Conservation (phyloP, 2,329 filamentous ascomycete genomes). For the Ceratocystis alfenasii region DNA sequence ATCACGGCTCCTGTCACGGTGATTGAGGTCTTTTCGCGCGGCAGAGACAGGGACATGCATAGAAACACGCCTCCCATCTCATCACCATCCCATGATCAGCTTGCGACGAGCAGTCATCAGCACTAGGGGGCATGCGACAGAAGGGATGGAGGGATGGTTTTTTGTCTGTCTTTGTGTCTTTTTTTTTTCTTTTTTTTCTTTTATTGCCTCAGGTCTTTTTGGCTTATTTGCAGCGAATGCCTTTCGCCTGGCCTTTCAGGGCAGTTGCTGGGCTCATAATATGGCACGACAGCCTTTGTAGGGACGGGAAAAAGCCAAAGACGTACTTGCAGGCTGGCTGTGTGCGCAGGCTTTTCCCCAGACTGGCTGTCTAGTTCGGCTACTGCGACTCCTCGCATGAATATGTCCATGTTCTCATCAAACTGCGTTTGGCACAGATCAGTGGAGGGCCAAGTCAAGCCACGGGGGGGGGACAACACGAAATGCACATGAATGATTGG, state of each 20-base stretch:
- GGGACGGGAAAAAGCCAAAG: neutral
- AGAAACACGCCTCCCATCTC: neutral
- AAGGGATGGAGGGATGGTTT: no score
- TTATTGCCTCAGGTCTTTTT: no score
- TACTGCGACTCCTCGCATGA: conserved; percentile 9
- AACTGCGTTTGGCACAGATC: neutral
- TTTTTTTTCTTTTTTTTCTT: neutral
- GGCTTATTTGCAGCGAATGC: no score
- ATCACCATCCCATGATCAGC: no score
- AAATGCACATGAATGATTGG: neutral
- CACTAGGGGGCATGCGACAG: no score
- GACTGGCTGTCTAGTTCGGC: neutral
- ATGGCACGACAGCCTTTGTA: neutral
- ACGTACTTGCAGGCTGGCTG: neutral
- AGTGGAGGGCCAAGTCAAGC: neutral
- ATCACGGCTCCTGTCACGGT: neutral
- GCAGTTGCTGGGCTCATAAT: no score
- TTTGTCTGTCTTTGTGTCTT: neutral
- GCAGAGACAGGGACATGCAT: neutral
- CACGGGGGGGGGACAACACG: neutral
- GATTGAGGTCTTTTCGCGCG: neutral
- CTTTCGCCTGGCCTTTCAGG: no score
- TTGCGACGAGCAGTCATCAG: no score
- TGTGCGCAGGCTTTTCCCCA: no score
- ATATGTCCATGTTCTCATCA: neutral